These are phyloP conservation scores for Fusarium xylarioides DNA, from an alignment of 2,329 filamentous ascomycete genomes.

Conservation along the genomic window DNA sequence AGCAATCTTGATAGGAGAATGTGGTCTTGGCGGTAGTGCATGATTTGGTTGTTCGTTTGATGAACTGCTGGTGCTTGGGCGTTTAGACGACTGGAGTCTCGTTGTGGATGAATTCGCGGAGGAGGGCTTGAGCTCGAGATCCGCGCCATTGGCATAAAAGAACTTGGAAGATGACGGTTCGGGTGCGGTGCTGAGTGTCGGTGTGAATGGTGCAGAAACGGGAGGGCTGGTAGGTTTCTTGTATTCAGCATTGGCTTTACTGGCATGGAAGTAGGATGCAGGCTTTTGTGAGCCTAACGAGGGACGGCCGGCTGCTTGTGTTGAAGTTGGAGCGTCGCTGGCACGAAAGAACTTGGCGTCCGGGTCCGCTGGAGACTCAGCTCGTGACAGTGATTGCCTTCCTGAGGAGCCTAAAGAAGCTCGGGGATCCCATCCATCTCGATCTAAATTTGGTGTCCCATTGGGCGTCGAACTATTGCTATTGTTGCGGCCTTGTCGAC, in stretches of 20 bases:
- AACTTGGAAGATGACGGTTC: slow-evolving; percentile 68
- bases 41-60: slow-evolving; percentile 29
- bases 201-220: slow-evolving; percentile 44
- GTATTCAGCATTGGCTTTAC: slow-evolving; percentile 55
- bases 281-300: slow-evolving; percentile 56
- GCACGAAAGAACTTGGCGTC: slow-evolving; percentile 88
- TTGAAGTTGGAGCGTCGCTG: slow-evolving; percentile 71
- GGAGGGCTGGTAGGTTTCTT: slow-evolving; percentile 48
- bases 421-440: slow-evolving; percentile 55
- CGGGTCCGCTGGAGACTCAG: slow-evolving; percentile 41
- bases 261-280: slow-evolving; percentile 68
- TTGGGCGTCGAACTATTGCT: slow-evolving; percentile 73
- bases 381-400: slow-evolving; percentile 38
- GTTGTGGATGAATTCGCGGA: slow-evolving; percentile 59
- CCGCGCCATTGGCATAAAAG: slow-evolving; percentile 75
- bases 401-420: slow-evolving; percentile 45
- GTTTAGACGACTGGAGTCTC: slow-evolving; percentile 51
- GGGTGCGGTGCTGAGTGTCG: slow-evolving; percentile 47
- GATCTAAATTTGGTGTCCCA: slow-evolving; percentile 63
- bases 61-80: slow-evolving; percentile 49
- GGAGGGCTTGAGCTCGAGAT: slow-evolving; percentile 55
- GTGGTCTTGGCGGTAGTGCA: slow-evolving; percentile 52
- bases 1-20: slow-evolving; percentile 60
- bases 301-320: slow-evolving; percentile 49
- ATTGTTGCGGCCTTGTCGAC: slow-evolving; percentile 75